Evolutionary conservation across 768 basidiomycete genomes (phyloP), one percentile per base, ranked within the genome.

Genomic region (Infundibulicybe gibba): DNA sequence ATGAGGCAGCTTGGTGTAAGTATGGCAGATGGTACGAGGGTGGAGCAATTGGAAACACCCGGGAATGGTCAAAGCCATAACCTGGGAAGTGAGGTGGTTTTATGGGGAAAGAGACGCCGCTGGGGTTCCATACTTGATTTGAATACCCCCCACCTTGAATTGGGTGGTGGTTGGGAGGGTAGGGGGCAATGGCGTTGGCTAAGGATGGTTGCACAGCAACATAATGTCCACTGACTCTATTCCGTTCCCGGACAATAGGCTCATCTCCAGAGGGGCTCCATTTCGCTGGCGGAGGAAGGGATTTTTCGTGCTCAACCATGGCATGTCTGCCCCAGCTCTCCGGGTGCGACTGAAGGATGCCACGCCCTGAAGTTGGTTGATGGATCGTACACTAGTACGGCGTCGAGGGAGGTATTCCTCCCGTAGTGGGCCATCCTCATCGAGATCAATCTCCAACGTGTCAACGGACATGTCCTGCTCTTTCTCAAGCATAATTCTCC

Each of bases 211-310:
- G 82, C 30, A 83, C 79, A 13, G 84, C 85, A 37, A 85, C 68
- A 48, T 89, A 89, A 37, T 81, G 76, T 2, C 77, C 79, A 47
- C 66, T 76, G 35, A 61, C 61, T 44, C 81, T 71, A 54, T 71
- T 76, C 44, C 69, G 65, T 44, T 78, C 72, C 31, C 81, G 76
- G 25, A 77, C 63, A 48, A 90, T 78, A 14, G 85, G 87, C 54
- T 89, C 88, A 54, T 87, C 87, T n/a, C 75, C 84, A 11, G 81
- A 76, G 41, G 88, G 87, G 57, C 86, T 87, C 88, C 88, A 90
- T 61, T 82, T 82, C 2, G 87, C 81, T 17, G 88, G 87, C 17
- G 87, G 85, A 39, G 87, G 87, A 14, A 89, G 60, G 11, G 56
- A 32, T 34, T 72, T 72, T 31, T 56, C 49, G 5, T 41, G 51